Base-by-base conservation (phyloP, 2,329 filamentous ascomycete genomes). In the Nothopassalora personata region DNA sequence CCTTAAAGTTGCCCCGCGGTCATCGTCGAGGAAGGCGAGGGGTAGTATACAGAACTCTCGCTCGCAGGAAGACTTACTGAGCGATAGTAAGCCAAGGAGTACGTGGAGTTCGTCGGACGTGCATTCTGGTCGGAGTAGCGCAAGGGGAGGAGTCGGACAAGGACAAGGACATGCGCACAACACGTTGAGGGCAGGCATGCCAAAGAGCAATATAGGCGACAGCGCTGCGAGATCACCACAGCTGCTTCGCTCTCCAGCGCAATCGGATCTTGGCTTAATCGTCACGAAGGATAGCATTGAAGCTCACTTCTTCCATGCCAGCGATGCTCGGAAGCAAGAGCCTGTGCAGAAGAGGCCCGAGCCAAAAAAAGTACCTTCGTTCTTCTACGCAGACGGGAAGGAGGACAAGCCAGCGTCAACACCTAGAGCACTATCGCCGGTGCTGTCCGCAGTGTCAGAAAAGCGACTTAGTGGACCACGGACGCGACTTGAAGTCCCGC, bases 301-400 rank as follows among this genome's bases (percentile, higher is more conserved):
- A 19, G 75, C 87, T 55, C 93, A 91, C 77, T 97, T 97, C 81
- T 97, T 99, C 73, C 92, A 95, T 72, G 94, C 92, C 30, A 90
- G 86, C 72, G 90, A 96, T 66, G 88, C 83, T 43, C 73, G 72
- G 68, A 54, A 67, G 70, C 53, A 69, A 58, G 60, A 69, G 51
- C 56, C 65, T 27, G 57, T 62, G 53, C 62, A 70, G 15, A 72
- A 72, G 59, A 73, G 73, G 59, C 72, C 72, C 43, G 71, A 63
- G 60, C 62, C 64, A 27, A 77, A 75, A 72, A 83, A 81, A 65
- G 71, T 74, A 39, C 71, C 77, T 4, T 72, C 73, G 1, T 82
- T 83, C 69, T 77, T 81, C 63, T 80, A 82, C 65, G 79, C 79
- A 5, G 80, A 80, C 64, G 74, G 80, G 19, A 78, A 80, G 50